Conservation (phyloP, 768 basidiomycete genomes). For the Boletus bicolor region DNA sequence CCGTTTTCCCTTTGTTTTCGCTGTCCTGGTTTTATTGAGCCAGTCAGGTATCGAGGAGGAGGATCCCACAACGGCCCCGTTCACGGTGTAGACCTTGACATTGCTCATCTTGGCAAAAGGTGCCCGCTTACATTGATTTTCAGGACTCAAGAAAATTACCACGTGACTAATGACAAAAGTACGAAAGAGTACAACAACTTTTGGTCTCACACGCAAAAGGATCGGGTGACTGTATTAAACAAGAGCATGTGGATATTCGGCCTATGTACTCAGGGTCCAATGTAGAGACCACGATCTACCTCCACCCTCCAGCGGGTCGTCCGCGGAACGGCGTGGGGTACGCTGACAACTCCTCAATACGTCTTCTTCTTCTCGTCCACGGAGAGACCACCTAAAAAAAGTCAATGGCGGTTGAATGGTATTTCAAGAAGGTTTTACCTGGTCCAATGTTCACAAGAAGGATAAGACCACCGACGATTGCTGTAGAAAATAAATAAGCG, state of each 20-base stretch:
- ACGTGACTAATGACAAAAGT: constrained; percentile 17
- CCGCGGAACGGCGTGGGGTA: neutral
- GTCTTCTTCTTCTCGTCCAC: constrained; percentile 99
- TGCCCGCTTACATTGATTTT: neutral
- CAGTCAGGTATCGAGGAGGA: constrained; percentile 94
- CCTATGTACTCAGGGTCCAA: constrained; percentile 19
- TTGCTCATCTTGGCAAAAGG: constrained; percentile 27
- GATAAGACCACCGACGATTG: constrained; percentile 96
- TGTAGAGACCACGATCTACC: constrained; percentile 9
- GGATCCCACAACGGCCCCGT: constrained; percentile 83
- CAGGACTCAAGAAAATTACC: neutral
- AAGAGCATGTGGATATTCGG: constrained; percentile 17
- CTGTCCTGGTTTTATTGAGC: constrained; percentile 71
- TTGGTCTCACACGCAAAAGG: no score
- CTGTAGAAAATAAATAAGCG: constrained; percentile 29
- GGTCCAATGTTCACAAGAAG: constrained; percentile 98
- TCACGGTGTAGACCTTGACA: constrained; percentile 93
- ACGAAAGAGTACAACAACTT: neutral
- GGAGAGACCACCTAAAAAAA: constrained; percentile 78
- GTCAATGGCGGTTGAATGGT: neutral
- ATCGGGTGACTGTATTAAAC: constrained; percentile 1
- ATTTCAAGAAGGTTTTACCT: constrained; percentile 43
- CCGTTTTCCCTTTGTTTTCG: constrained; percentile 55
- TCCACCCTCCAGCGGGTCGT: neutral
- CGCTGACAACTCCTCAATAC: constrained; percentile 40